Conservation (phyloP, 176 grass and related monocot genomes). For the Coix lacrymajobi region DNA sequence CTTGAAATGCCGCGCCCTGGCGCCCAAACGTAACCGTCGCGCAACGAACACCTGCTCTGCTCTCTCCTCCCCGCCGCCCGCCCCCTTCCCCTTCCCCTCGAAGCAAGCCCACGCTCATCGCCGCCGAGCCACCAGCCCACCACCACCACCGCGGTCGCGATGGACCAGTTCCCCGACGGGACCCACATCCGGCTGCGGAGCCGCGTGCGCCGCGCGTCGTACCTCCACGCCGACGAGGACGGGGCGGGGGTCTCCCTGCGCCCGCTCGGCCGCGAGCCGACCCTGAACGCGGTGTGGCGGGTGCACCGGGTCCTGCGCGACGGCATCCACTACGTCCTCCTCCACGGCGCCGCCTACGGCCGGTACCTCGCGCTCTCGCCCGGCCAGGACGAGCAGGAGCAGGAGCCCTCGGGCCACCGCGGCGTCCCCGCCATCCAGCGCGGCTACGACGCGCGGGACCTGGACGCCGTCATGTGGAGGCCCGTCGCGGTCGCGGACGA, state of each 20-base stretch:
- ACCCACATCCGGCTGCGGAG: not conserved
- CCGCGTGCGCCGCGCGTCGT: not conserved
- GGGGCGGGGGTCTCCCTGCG: not conserved
- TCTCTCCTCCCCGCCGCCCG: not conserved
- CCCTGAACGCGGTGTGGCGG: not conserved
- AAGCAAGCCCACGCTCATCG: not conserved
- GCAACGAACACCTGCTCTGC: not conserved
- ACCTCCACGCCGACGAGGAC: not conserved
- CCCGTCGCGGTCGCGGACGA: not conserved
- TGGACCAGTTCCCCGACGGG: not conserved
- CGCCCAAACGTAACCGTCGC: not conserved
- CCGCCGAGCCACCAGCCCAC: not conserved
- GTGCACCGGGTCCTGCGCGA: not conserved
- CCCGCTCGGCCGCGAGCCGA: not conserved
- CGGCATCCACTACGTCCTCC: not conserved
- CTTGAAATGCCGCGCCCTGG: not conserved
- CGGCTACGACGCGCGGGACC: not conserved
- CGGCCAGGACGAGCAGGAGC: not conserved
- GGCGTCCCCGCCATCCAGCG: not conserved
- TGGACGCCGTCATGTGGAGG: not conserved
- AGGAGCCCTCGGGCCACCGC: not conserved
- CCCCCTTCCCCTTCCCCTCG: not conserved
- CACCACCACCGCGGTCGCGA: not conserved
- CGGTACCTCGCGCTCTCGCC: slow-evolving; percentile 12
- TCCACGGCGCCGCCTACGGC: slow-evolving; percentile 23